phyloP scores from a whole-genome alignment of 1,139 yeast genomes.

The Ogataea hybrid region DNA sequence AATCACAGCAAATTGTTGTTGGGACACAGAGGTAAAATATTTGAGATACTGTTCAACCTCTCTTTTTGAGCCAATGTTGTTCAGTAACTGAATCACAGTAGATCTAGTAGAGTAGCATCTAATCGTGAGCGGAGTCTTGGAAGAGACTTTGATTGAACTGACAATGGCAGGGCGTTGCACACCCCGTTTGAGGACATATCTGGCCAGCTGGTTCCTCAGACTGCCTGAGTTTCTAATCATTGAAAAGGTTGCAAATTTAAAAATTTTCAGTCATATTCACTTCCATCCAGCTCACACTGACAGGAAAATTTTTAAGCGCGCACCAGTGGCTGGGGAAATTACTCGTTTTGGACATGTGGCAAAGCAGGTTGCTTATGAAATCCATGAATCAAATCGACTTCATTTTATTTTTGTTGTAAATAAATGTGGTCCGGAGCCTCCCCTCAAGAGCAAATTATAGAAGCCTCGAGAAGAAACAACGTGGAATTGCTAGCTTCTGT shows the following conservation, averaged over 20 bases:
- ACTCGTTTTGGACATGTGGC: constrained; percentile 11
- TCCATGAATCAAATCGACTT: constrained; percentile 1
- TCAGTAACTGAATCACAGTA: constrained; percentile 89
- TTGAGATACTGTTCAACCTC: constrained; percentile 97
- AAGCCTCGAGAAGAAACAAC: constrained; percentile 87
- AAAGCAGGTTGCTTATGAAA: not conserved
- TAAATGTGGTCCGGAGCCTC: constrained; percentile 57
- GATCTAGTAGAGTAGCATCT: constrained; percentile 67
- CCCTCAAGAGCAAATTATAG: constrained; percentile 75
- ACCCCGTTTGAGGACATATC: constrained; percentile 19
- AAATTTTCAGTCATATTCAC: constrained; percentile 8
- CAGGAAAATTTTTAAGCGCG: constrained; percentile 17
- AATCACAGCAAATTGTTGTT: constrained; percentile 96
- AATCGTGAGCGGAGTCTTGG: constrained; percentile 12
- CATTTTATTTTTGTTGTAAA: constrained; percentile 13
- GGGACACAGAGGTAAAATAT: constrained; percentile 92
- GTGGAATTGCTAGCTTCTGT: constrained; percentile 66
- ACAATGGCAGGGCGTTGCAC: constrained; percentile 21
- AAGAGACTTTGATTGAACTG: constrained; percentile 15
- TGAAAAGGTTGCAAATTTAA: constrained; percentile 3
- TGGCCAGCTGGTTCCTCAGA: constrained; percentile 22
- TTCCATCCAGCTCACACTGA: constrained; percentile 1
- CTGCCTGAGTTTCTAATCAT: constrained; percentile 10
- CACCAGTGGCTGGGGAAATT: constrained; percentile 13
- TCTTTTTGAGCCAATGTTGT: constrained; percentile 94